phyloP scores from a whole-genome alignment of 1,284 basidiomycete species.

The Cystobasidium slooffiae region DNA sequence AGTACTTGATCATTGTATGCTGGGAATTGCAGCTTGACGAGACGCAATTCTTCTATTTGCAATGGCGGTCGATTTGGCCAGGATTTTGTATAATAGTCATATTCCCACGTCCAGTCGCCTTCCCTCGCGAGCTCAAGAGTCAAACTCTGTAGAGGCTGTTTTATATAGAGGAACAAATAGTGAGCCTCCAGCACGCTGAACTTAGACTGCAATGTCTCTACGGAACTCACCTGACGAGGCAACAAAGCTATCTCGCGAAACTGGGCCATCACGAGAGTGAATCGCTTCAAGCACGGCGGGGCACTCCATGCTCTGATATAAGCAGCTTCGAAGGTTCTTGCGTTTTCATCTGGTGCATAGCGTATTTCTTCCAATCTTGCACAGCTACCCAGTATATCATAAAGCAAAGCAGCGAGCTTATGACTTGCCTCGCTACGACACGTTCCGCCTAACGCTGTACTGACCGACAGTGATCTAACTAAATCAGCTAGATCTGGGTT shows the following conservation, averaged over 20 bases:
- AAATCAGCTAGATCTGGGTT: background rate
- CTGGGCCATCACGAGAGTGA: slow-evolving; percentile 18
- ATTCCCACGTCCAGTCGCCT: slow-evolving; percentile 38
- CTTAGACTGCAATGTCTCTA: background rate
- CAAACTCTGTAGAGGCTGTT: slow-evolving; percentile 6
- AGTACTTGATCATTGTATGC: slow-evolving; percentile 38
- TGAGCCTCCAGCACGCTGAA: no score
- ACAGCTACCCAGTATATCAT: slow-evolving; percentile 20
- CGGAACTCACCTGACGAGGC: slow-evolving; percentile 15
- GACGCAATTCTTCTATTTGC: slow-evolving; percentile 10
- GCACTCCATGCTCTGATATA: slow-evolving; percentile 28
- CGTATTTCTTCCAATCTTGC: slow-evolving; percentile 22
- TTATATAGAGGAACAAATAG: no score
- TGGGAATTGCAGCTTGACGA: slow-evolving; percentile 29
- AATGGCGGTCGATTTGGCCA: slow-evolving; percentile 20
- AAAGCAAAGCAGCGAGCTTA: slow-evolving; percentile 14
- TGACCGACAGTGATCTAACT: slow-evolving; percentile 1
- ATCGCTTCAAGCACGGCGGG: slow-evolving; percentile 2
- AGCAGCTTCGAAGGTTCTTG: slow-evolving; percentile 28
- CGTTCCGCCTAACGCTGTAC: slow-evolving; percentile 10
- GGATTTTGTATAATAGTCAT: slow-evolving; percentile 23
- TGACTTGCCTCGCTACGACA: slow-evolving; percentile 4
- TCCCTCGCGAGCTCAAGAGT: slow-evolving; percentile 26
- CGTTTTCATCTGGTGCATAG: slow-evolving; percentile 23
- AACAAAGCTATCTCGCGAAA: slow-evolving; percentile 37